A percentile compares a stretch with the other conserved stretches of the same genome.
Evolutionary conservation across 768 basidiomycete genomes (phyloP).

Genomic region (Porphyrellus cyaneotinctus): DNA sequence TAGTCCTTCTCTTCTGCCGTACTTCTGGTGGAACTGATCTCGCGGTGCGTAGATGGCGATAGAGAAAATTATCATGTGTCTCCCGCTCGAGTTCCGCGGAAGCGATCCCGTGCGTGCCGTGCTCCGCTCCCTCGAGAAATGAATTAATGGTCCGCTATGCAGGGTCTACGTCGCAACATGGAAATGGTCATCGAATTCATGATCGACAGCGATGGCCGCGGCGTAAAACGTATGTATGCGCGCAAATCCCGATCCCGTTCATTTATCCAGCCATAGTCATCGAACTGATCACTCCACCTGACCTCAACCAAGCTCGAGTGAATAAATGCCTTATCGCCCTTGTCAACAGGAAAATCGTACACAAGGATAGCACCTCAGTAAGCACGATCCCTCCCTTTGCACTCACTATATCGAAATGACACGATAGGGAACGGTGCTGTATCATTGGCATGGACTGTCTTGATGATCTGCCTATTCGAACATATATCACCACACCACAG

Average conservation of each 20-base stretch:
- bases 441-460: slow-evolving; percentile 61
- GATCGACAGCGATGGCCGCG: slow-evolving; percentile 57
- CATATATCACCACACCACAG: background rate
- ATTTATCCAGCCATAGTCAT: slow-evolving; percentile 46
- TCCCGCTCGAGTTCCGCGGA: slow-evolving; percentile 90
- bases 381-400: slow-evolving; percentile 9
- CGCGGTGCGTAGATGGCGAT: slow-evolving; percentile 43
- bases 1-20: slow-evolving; percentile 23
- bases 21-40: background rate
- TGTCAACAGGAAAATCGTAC: slow-evolving; percentile 80
- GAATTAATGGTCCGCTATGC: background rate
- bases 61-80: slow-evolving; percentile 66
- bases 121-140: background rate
- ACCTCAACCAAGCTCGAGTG: slow-evolving; percentile 84
- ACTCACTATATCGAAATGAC: background rate
- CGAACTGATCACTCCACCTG: slow-evolving; percentile 73
- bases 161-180: slow-evolving; percentile 74
- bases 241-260: background rate
- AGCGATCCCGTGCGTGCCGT: slow-evolving; percentile 66
- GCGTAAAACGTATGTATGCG: slow-evolving; percentile 54
- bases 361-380: slow-evolving; percentile 66
- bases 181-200: slow-evolving; percentile 77
- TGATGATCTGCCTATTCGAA: slow-evolving; percentile 6
- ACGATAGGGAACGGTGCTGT: slow-evolving; percentile 58
- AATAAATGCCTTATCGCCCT: slow-evolving; percentile 93